phyloP scores from a whole-genome alignment of 257 asterid genomes.

The Anisodus acutangulus region DNA sequence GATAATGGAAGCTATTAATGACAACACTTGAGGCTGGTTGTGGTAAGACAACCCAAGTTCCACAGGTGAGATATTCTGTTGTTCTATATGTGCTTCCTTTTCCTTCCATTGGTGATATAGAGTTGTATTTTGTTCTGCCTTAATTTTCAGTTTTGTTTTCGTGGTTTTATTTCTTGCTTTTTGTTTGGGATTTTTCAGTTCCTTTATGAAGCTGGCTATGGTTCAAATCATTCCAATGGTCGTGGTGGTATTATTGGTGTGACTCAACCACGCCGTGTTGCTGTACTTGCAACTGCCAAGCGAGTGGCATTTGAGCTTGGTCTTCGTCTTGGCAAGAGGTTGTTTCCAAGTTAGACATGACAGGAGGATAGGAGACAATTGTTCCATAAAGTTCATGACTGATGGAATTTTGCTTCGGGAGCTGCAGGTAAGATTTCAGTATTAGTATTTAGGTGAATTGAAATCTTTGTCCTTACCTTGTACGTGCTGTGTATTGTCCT shows the following conservation, averaged over 20 bases:
- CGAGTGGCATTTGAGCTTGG: conserved; percentile 96
- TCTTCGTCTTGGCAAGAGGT: conserved; percentile 83
- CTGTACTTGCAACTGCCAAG: conserved; percentile 96
- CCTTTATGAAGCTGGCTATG: conserved; percentile 92
- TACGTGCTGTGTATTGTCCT: neutral
- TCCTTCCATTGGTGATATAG: neutral
- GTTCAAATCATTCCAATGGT: conserved; percentile 48
- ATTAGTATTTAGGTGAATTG: neutral
- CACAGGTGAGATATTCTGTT: conserved; percentile 68
- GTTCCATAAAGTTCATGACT: conserved; percentile 96
- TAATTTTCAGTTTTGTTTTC: neutral
- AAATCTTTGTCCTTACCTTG: neutral
- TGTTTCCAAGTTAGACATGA: conserved; percentile 97
- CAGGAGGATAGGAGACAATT: conserved; percentile 74
- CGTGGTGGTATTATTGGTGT: conserved; percentile 88
- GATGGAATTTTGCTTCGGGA: conserved; percentile 98
- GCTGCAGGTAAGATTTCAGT: conserved; percentile 71
- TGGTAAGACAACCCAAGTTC: conserved; percentile 99
- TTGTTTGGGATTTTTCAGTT: conserved; percentile 58
- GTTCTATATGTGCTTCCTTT: conserved; percentile 13
- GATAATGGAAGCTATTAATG: conserved; percentile 89
- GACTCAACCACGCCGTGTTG: conserved; percentile 98
- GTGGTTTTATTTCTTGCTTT: conserved; percentile 32
- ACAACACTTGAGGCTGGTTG: conserved; percentile 83
- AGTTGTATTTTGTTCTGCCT: neutral